Evolutionary conservation across 768 basidiomycete species (phyloP).

Genomic region (Mycena vitilis): DNA sequence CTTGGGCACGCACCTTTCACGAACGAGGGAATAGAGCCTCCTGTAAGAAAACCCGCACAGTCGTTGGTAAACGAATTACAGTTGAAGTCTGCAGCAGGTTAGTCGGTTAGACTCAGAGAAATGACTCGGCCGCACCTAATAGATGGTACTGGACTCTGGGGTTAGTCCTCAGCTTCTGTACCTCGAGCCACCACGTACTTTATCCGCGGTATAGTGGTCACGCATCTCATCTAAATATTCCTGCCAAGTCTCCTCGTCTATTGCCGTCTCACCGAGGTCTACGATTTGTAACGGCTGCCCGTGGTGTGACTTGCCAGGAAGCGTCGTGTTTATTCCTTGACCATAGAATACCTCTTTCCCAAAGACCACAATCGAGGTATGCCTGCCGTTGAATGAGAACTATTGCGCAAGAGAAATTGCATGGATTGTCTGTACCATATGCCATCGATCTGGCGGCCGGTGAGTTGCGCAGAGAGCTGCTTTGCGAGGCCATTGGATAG

Average conservation of each 20-base stretch:
- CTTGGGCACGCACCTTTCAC: conserved; percentile 73
- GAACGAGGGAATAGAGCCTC: conserved; percentile 81
- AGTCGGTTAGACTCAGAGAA: neutral
- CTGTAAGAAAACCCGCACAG: conserved; percentile 87
- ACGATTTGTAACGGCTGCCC: conserved; percentile 77
- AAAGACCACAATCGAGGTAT: conserved; percentile 92
- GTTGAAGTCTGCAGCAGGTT: conserved; percentile 75
- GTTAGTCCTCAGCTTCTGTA: neutral
- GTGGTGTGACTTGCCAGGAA: conserved; percentile 78
- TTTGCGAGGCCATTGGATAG: conserved; percentile 89
- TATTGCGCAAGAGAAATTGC: too few species aligned
- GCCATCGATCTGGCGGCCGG: conserved; percentile 92
- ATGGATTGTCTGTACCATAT: conserved; percentile 61
- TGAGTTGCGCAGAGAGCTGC: conserved; percentile 81
- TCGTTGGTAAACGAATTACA: conserved; percentile 97
- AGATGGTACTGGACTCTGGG: conserved; percentile 74
- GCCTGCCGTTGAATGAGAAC: conserved; percentile 49
- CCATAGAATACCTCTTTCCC: conserved; percentile 92
- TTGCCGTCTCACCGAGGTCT: conserved; percentile 80
- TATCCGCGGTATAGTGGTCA: conserved; percentile 89
- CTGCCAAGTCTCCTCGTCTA: conserved; percentile 87
- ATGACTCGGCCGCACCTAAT: conserved; percentile 61
- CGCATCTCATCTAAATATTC: conserved; percentile 85
- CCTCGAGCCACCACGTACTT: conserved; percentile 55
- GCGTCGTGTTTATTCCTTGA: conserved; percentile 79